Evolutionary conservation across 1,284 basidiomycete species (phyloP).

Genomic region (Taiwanofungus camphoratus): DNA sequence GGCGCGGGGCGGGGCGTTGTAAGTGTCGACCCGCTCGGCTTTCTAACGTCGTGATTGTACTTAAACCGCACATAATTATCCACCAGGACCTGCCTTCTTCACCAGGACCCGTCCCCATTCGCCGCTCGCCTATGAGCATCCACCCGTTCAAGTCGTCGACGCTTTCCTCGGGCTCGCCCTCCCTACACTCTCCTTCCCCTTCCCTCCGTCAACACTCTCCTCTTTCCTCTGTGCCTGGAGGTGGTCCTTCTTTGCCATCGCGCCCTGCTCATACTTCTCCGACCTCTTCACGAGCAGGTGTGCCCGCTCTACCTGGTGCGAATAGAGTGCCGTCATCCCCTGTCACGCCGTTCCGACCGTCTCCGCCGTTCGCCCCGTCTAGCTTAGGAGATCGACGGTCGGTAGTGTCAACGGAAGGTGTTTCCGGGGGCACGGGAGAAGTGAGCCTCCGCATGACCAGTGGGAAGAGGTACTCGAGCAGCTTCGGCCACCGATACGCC

Average conservation of each 20-base stretch:
- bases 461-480: slow-evolving; percentile 48
- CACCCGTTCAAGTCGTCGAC: slow-evolving; percentile 70
- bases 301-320: background rate
- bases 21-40: slow-evolving; percentile 10
- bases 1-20: slow-evolving; percentile 31
- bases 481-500: slow-evolving; percentile 64
- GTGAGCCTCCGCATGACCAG: slow-evolving; percentile 21
- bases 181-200: slow-evolving; percentile 42
- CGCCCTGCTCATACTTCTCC: slow-evolving; percentile 33
- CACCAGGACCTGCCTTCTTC: slow-evolving; percentile 24
- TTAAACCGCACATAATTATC: background rate
- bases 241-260: slow-evolving; percentile 29
- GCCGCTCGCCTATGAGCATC: slow-evolving; percentile 46
- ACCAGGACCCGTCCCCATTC: slow-evolving; percentile 45
- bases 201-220: slow-evolving; percentile 42
- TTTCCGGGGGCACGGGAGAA: slow-evolving; percentile 13
- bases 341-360: slow-evolving; percentile 32
- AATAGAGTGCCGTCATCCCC: slow-evolving; percentile 15
- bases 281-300: slow-evolving; percentile 30
- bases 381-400: slow-evolving; percentile 40
- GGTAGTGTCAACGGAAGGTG: slow-evolving; percentile 28
- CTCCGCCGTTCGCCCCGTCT: slow-evolving; percentile 42
- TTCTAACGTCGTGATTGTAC: background rate
- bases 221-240: slow-evolving; percentile 24
- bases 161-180: slow-evolving; percentile 48